Evolutionary conservation across 176 grass and related monocot genomes (phyloP).

Genomic region (Zizania latifolia): DNA sequence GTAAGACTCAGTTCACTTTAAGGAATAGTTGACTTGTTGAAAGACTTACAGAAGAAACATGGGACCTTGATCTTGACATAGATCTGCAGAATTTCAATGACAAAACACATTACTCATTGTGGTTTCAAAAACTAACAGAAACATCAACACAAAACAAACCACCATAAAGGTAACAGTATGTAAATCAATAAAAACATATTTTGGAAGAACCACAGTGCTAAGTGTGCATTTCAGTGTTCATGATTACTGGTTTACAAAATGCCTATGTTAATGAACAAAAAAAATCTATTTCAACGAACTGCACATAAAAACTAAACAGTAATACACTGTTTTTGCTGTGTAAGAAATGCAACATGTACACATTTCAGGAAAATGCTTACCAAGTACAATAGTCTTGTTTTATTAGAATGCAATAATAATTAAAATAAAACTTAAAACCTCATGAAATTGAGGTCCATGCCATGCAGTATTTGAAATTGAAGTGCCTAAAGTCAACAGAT

Average conservation of each 20-base stretch:
- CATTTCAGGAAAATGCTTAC: neutral
- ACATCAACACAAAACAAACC: neutral
- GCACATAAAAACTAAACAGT: neutral
- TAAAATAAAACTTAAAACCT: neutral
- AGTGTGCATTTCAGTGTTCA: neutral
- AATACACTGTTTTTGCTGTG: neutral
- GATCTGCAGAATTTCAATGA: slow-evolving; percentile 31
- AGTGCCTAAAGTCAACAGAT: neutral
- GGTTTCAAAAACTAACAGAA: neutral
- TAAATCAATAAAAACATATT: neutral
- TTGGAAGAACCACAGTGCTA: neutral
- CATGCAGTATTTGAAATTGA: neutral
- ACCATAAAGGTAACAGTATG: neutral
- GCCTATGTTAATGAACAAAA: neutral
- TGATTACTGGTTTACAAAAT: neutral
- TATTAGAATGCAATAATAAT: slow-evolving; percentile 5
- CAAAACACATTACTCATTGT: slow-evolving; percentile 6
- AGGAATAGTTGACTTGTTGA: neutral
- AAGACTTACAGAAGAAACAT: slow-evolving; percentile 32
- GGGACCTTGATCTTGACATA: slow-evolving; percentile 23
- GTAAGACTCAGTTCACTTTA: neutral
- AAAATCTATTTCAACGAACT: neutral
- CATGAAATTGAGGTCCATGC: neutral
- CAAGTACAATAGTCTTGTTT: neutral
- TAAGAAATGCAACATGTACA: neutral